Base-by-base conservation (phyloP, 495 filamentous ascomycete genomes). In the Letharia columbiana region DNA sequence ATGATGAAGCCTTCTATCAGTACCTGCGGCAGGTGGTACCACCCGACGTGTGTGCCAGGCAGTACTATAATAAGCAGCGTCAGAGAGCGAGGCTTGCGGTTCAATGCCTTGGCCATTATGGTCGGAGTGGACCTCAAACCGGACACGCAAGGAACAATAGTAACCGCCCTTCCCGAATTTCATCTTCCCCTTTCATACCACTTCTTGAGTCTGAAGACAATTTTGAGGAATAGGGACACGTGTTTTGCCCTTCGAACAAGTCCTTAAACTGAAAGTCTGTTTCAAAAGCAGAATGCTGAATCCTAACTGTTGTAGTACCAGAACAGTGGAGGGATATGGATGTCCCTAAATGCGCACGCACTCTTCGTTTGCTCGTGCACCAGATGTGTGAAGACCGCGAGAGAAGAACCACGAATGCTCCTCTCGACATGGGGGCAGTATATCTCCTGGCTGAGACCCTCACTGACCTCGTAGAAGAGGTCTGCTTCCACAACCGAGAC, bases 21-120 rank as follows among this genome's bases (percentile, higher is more conserved):
- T 78, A 75, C 64, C 73, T 84, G 17, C 79, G 78, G 67, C 78
- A 79, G 63, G 76, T 76, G 1, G 79, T 83, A 74, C 79, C 79
- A 2, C 68, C 73, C 12, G 78, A 78, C 1, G 76, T 77, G 12
- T 79, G 81, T 68, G 79, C 80, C 4, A 76, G 75, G 4, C 77
- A 78, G 62, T 83, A 80, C 69, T 80, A 81, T 63, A 72, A 79
- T 68, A 84, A 82, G 61, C 63, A 66, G 63, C 76, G 23, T 74
- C 77, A 63, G 70, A 78, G 65, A 74, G 61, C 74, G 68, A 4
- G 75, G 75, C 44, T 75, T 68, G 61, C 68, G 6, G 63, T 83
- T 4, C 62, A 65, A 13, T 73, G 76, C 56, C 80, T 83, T 42
- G 79, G 81, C 63, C 71, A 70, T 31, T 82, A 80, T 70, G 78